These are phyloP conservation scores for Nemania sp. DNA, from an alignment of 2,329 filamentous ascomycete genomes.

Conservation along the genomic window DNA sequence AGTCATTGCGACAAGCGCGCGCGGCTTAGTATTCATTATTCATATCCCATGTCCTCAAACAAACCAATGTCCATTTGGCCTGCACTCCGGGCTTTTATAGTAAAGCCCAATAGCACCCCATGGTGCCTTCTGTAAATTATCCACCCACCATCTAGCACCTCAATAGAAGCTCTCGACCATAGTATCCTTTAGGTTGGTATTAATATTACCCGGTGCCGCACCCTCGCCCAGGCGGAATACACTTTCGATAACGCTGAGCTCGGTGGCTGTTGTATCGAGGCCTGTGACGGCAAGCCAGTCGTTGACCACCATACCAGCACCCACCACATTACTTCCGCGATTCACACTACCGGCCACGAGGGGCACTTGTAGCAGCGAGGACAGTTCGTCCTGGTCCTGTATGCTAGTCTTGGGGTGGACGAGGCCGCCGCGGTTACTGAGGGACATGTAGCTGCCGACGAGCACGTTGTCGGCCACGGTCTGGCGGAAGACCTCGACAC, in stretches of 20 bases:
- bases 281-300: constrained; percentile 97
- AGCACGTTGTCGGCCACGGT: constrained; percentile 98
- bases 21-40: constrained; percentile 7
- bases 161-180: constrained; percentile 99
- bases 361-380: constrained; percentile 91
- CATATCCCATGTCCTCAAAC: constrained; percentile 6
- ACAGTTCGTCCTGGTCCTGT: constrained; percentile 97
- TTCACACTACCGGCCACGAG: constrained; percentile 96
- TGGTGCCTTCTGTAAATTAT: constrained; percentile 2
- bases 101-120: constrained; percentile 8
- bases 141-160: background rate
- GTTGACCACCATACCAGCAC: constrained; percentile 95
- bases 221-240: constrained; percentile 96
- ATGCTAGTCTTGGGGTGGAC: constrained; percentile 98
- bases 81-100: background rate
- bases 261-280: constrained; percentile 95
- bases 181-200: constrained; percentile 90
- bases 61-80: constrained; percentile 6
- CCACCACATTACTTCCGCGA: constrained; percentile 92
- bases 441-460: constrained; percentile 94
- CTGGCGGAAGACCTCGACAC: constrained; percentile 91
- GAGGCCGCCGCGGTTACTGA: constrained; percentile 95
- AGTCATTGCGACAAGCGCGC: constrained; percentile 5
- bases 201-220: constrained; percentile 80
- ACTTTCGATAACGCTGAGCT: constrained; percentile 94